A percentile compares a stretch with the other conserved stretches of the same genome.
Conservation (phyloP, 2,329 filamentous ascomycete species). For the Paraphoma chrysanthemicola region DNA sequence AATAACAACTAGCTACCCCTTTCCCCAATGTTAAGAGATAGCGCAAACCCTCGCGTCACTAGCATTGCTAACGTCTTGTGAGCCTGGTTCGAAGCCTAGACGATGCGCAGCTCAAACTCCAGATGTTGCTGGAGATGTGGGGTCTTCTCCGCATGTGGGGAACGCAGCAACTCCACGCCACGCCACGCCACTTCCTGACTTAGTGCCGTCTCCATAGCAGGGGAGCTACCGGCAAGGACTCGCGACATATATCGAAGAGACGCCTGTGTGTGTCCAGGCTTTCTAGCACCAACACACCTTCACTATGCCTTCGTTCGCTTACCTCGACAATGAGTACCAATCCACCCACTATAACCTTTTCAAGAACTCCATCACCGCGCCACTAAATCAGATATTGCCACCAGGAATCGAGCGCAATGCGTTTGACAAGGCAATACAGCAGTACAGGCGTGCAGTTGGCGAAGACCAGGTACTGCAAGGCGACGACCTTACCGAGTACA, state of each 20-base stretch:
- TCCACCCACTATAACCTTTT: constrained; percentile 52
- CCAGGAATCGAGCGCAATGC: constrained; percentile 48
- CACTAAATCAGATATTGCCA: constrained; percentile 49
- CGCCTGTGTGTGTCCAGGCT: background rate
- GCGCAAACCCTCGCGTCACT: too few species aligned
- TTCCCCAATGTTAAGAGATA: too few species aligned
- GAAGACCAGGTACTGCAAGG: constrained; percentile 49
- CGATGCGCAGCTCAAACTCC: too few species aligned
- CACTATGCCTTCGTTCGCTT: constrained; percentile 31
- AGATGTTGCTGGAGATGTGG: constrained; percentile 9
- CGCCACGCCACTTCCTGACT: background rate
- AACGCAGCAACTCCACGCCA: background rate
- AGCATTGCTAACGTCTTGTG: too few species aligned
- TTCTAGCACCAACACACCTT: background rate
- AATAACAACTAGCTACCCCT: too few species aligned
- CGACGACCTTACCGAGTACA: constrained; percentile 52
- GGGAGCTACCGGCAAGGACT: background rate
- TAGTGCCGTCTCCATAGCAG: background rate
- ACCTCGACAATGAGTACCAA: constrained; percentile 52
- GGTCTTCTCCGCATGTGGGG: constrained; percentile 25
- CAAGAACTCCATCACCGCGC: constrained; percentile 48
- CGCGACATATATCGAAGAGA: constrained; percentile 1
- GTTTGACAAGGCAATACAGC: constrained; percentile 48
- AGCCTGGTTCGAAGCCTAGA: too few species aligned
- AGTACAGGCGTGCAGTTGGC: constrained; percentile 46